Evolutionary conservation across 2,329 filamentous ascomycete species (phyloP).

Genomic region (Sphaerulina vaccinii): DNA sequence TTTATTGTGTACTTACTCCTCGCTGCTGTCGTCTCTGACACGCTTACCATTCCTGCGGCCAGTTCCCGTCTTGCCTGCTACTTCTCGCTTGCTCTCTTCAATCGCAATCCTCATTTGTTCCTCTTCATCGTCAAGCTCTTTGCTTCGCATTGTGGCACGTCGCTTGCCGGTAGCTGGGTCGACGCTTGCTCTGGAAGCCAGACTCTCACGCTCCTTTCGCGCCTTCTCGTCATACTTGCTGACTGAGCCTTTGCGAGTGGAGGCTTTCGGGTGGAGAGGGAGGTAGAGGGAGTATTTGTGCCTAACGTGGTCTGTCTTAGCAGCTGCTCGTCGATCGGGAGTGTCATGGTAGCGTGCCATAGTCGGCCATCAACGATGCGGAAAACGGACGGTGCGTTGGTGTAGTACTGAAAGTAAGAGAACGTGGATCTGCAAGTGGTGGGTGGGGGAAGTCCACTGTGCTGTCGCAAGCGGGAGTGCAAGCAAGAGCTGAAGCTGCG

Average conservation of each 20-base stretch:
- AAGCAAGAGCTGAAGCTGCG: background rate
- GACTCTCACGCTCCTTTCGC: conserved; percentile 56
- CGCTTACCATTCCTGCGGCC: conserved; percentile 71
- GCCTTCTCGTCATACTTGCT: conserved; percentile 61
- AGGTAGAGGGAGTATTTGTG: conserved; percentile 64
- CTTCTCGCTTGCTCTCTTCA: conserved; percentile 89
- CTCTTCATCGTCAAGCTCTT: conserved; percentile 93
- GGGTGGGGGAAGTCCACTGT: background rate
- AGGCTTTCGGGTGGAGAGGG: conserved; percentile 53
- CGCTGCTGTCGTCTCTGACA: conserved; percentile 84
- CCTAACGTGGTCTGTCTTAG: conserved; percentile 44
- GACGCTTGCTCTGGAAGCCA: conserved; percentile 52
- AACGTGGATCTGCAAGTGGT: conserved; percentile 7
- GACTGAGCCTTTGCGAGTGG: conserved; percentile 61
- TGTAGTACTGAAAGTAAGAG: background rate
- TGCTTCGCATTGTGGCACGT: conserved; percentile 95
- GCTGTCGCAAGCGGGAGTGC: background rate
- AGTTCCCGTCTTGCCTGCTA: conserved; percentile 54
- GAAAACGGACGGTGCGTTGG: background rate
- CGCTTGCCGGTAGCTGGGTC: conserved; percentile 69
- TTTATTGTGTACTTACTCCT: conserved; percentile 69
- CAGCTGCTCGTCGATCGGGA: conserved; percentile 27
- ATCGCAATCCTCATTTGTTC: conserved; percentile 84
- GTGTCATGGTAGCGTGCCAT: conserved; percentile 33
- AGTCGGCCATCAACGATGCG: background rate